Evolutionary conservation across 441 rosid species (phyloP).

Genomic region (Croton laevigatus): DNA sequence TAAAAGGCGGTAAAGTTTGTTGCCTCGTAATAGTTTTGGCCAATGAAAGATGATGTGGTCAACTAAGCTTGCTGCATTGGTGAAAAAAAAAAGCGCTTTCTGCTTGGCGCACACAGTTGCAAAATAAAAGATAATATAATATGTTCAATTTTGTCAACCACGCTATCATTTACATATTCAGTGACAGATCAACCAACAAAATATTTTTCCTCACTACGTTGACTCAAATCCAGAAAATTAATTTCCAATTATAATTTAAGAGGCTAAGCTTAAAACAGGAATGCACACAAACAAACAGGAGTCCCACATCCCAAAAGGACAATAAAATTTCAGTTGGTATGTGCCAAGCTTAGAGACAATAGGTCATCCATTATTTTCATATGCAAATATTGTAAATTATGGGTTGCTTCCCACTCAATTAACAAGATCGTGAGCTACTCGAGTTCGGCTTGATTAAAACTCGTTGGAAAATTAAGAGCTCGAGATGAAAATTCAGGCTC

Average conservation of each 20-base stretch:
- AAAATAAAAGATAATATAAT: background rate
- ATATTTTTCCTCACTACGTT: background rate
- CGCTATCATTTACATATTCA: background rate
- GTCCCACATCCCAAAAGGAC: background rate
- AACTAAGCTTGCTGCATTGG: too few relatives aligned
- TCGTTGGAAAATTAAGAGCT: too few relatives aligned
- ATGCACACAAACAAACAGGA: too few relatives aligned
- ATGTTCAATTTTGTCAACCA: background rate
- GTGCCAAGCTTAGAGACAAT: background rate
- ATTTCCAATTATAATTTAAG: background rate
- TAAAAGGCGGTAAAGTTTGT: too few relatives aligned
- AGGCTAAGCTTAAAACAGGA: background rate
- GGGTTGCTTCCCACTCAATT: background rate
- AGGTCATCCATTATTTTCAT: background rate
- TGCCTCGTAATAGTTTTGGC: too few relatives aligned
- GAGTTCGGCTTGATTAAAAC: too few relatives aligned
- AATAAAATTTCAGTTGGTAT: background rate
- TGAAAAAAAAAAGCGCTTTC: too few relatives aligned
- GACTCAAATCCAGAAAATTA: background rate
- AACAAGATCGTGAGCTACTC: too few relatives aligned
- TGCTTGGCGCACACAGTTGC: too few relatives aligned
- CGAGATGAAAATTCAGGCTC: too few relatives aligned
- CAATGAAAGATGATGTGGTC: too few relatives aligned
- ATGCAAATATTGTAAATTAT: background rate
- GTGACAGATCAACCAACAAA: background rate